Evolutionary conservation across 2,329 filamentous ascomycete species (phyloP).

Genomic region (Hypoxylon sp.): DNA sequence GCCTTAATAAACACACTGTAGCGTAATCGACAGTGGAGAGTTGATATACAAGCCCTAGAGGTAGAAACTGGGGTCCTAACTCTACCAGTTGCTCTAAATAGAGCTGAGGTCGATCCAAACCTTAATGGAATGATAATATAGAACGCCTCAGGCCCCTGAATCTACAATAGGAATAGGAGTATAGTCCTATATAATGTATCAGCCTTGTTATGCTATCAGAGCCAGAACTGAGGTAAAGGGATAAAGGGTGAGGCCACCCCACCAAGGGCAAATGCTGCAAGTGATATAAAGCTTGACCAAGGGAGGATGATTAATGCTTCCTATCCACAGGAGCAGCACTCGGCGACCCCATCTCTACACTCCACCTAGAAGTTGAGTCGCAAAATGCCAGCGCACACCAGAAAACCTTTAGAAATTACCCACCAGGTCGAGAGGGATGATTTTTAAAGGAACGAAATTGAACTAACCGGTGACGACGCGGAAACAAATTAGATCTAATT

Average conservation of each 20-base stretch:
- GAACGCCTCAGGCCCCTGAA: conserved; percentile 25
- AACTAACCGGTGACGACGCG: conserved; percentile 50
- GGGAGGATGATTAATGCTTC: conserved; percentile 38
- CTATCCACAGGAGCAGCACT: conserved; percentile 28
- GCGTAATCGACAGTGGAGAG: conserved; percentile 16
- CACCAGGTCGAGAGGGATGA: conserved; percentile 14
- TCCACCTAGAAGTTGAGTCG: conserved; percentile 23
- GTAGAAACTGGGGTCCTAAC: background rate
- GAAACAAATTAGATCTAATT: conserved; percentile 54
- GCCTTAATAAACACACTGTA: conserved; percentile 28
- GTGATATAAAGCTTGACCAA: conserved; percentile 38
- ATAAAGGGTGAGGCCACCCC: conserved; percentile 20
- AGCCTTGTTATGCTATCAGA: conserved; percentile 29
- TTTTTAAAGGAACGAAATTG: conserved; percentile 30
- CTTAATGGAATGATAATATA: conserved; percentile 38
- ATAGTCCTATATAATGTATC: conserved; percentile 35
- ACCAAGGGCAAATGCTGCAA: conserved; percentile 28
- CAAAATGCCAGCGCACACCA: conserved; percentile 33
- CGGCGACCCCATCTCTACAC: conserved; percentile 37
- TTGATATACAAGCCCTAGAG: conserved; percentile 33
- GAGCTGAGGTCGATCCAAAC: conserved; percentile 17
- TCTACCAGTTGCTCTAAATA: background rate
- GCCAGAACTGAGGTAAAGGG: conserved; percentile 18
- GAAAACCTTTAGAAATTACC: conserved; percentile 9
- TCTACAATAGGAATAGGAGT: conserved; percentile 29